A percentile compares a stretch with the other conserved stretches of the same genome.
phyloP scores from a whole-genome alignment of 306 rosid species.

The Casuarina glauca region DNA sequence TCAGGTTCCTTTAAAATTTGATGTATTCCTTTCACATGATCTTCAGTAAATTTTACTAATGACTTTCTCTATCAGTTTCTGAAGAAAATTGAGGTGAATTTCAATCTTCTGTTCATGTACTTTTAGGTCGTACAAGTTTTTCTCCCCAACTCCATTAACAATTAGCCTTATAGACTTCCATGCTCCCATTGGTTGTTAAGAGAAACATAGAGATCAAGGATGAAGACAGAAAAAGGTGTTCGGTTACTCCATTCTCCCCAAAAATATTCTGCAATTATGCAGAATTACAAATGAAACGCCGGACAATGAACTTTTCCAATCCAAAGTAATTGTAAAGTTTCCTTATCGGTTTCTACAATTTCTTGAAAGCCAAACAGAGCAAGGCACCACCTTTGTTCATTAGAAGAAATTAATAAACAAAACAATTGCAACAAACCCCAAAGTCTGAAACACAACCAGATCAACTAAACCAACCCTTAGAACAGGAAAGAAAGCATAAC shows the following conservation, averaged over 20 bases:
- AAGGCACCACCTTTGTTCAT: neutral
- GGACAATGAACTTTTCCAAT: neutral
- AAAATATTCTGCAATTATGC: too few species aligned
- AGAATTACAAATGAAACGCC: neutral
- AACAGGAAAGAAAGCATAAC: too few species aligned
- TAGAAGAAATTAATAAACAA: neutral
- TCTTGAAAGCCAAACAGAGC: neutral
- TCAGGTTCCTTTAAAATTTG: neutral
- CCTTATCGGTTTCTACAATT: neutral
- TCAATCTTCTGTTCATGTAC: neutral
- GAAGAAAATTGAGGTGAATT: neutral
- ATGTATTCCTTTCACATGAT: neutral
- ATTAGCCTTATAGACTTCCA: neutral
- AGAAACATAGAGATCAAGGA: neutral
- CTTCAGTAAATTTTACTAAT: neutral
- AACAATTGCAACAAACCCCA: neutral
- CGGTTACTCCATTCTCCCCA: too few species aligned
- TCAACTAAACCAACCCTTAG: neutral
- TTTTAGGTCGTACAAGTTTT: neutral
- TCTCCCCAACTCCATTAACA: neutral
- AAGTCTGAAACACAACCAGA: neutral
- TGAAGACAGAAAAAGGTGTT: too few species aligned
- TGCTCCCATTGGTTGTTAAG: neutral
- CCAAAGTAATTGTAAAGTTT: neutral
- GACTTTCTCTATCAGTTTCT: neutral